These are phyloP conservation scores for Tolypocladium tropicale DNA, from an alignment of 2,329 filamentous ascomycete genomes.

Conservation along the genomic window DNA sequence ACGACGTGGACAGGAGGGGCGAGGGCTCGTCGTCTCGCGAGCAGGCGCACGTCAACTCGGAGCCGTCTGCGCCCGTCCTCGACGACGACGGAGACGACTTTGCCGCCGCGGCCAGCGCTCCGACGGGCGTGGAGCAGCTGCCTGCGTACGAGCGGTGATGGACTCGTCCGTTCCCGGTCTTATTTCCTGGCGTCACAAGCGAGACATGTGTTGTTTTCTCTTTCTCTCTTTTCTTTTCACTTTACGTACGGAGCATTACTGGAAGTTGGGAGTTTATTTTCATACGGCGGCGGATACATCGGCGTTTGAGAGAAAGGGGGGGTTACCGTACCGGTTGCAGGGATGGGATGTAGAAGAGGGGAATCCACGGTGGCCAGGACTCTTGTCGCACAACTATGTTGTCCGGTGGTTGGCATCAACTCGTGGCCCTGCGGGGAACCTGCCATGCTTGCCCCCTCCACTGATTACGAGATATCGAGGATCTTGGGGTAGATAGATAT, in stretches of 20 bases:
- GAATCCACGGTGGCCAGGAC: background rate
- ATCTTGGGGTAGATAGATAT: too few species aligned
- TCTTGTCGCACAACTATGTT: background rate
- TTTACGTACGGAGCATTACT: background rate
- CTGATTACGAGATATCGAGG: too few species aligned
- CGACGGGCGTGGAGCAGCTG: constrained; percentile 20
- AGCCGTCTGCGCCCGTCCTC: constrained; percentile 49
- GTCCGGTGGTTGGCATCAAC: too few species aligned
- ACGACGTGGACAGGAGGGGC: constrained; percentile 33
- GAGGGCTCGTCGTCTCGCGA: constrained; percentile 19
- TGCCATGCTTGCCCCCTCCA: too few species aligned
- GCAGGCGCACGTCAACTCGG: constrained; percentile 10
- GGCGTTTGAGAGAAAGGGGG: background rate
- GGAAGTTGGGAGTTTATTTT: background rate
- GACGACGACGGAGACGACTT: constrained; percentile 42
- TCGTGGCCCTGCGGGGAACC: too few species aligned
- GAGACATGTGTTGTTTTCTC: background rate
- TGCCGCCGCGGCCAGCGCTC: constrained; percentile 14
- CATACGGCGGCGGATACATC: background rate
- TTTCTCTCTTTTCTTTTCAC: background rate
- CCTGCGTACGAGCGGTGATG: constrained; percentile 28
- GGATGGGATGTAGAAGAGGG: background rate
- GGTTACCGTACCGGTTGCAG: background rate
- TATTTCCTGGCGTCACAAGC: background rate
- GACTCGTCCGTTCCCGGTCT: background rate